Evolutionary conservation across 2,329 filamentous ascomycete genomes (phyloP), one percentile per base, ranked within the genome.

Genomic region (Xylariaceae sp.): DNA sequence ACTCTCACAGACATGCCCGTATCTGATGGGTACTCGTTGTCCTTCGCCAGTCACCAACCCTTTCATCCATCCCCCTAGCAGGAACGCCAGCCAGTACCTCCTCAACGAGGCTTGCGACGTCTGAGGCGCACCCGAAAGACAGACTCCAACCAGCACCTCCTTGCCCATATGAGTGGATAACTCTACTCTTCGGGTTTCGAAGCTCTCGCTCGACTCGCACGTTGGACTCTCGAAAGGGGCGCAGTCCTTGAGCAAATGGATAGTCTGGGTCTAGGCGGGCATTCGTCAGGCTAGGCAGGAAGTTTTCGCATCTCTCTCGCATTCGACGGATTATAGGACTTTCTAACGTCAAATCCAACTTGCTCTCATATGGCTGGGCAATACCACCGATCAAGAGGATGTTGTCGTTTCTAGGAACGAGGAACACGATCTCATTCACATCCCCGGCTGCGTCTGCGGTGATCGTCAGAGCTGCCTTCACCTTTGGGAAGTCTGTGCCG

Each of bases 111-210:
- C 40, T 47, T 11, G 49, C 53, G 16, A 68, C 64, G 36, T 71
- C 67, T 19, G 55, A 54, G 10, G 67, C 67, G 42, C 67, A 69
- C 1, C 67, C 68, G 48, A 70, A 70, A 1, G 62, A 64, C 44
- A 71, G 45, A 37, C 58, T 66, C 70, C 70, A 73, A 4, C 70
- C 71, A 3, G 68, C 64, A 4, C 68, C 70, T 5, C 69, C 69
- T 39, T 73, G 70, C 1, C 71, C 70, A 48, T 73, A 73, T 1
- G 62, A 65, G 43, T 73, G 70, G 3, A 73, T 62, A 36, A 71
- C 67, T n/a, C 62, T 61, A 50, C 63, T 66, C 8, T 54, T 52
- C 14, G 55, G 46, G 41, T 55, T 44, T 29, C 64, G 61, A 12
- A 66, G 55, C 48, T 74, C 70, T 1, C 67, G 61, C 54, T 73